Evolutionary conservation across 768 basidiomycete genomes (phyloP).

Genomic region (Lentinula edodes): DNA sequence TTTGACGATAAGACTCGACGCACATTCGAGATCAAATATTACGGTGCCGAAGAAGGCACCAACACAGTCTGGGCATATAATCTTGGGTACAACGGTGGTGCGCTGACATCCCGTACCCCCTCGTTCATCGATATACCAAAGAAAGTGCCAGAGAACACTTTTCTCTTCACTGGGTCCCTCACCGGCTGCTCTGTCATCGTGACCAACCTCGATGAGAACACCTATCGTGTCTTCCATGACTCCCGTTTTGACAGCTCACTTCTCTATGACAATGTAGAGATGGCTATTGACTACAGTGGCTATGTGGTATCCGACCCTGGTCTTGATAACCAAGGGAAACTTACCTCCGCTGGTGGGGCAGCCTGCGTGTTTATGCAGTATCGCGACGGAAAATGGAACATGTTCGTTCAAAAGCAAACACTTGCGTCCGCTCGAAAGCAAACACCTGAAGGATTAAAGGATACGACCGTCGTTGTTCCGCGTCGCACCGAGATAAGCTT

Average conservation of each 20-base stretch:
- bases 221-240: not conserved
- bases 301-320: not conserved
- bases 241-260: not conserved
- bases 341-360: not conserved
- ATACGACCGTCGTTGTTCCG: not conserved
- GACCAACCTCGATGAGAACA: not conserved
- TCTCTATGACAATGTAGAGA: not conserved
- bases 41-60: not conserved
- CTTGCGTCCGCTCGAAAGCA: not conserved
- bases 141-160: not conserved
- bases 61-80: not conserved
- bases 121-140: not conserved
- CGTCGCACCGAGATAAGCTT: not conserved
- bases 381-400: not conserved
- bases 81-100: not conserved
- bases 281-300: not conserved
- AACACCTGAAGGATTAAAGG: not conserved
- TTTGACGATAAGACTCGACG: not conserved
- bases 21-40: not conserved
- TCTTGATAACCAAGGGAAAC: not conserved
- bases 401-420: not conserved
- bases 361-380: not conserved
- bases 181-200: not conserved
- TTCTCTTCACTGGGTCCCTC: not conserved
- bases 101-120: not conserved